Evolutionary conservation across 2,329 filamentous ascomycete species (phyloP), one percentile per base, ranked within the genome.

Genomic region (Dendrostoma leiphaemia): DNA sequence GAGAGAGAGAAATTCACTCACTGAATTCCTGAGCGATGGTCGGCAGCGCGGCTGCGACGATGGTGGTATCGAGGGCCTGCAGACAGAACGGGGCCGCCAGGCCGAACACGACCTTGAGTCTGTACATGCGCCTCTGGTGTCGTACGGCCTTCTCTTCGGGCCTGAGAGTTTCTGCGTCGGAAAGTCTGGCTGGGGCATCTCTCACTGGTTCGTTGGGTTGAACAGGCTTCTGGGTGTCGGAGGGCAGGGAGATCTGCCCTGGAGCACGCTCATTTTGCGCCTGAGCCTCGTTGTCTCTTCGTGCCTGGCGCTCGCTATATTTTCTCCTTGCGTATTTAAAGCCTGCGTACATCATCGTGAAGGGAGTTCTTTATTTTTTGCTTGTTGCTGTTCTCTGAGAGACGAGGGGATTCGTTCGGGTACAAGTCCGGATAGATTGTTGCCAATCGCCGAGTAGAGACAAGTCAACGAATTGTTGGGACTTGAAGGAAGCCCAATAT

Each of bases 21-120:
- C 81, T 67, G 65, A 89, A 89, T 63, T 88, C 81, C 1, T 78
- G 74, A 3, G 85, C 85, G 45, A 89, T 88, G 59, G 78, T 82
- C 0, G 82, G 80, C 17, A 84, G 67, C 0, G 82, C 82, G 10
- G 80, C 80, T 2, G 83, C 81, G 10, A 85, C 61, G 40, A 89
- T 85, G 0, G 85, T 89, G 1, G 81, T 72, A 64, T 89, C 85
- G 2, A 89, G 73, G 3, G 82, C 78, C 54, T 85, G 80, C 0
- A 88, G 73, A 8, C 82, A 77, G 62, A 82, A 88, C 0, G 85
- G 85, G 2, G 83, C 69, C 6, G 83, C 66, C 0, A 89, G 72
- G 3, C 84, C 82, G 1, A 78, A 55, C 35, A 87, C 77, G 10
- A 88, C 65, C 62, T 81, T 87, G 74, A 74, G 81, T 48, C 84